phyloP scores from a whole-genome alignment of 169 alveolate species.

The Cryptosporidium sp. region DNA sequence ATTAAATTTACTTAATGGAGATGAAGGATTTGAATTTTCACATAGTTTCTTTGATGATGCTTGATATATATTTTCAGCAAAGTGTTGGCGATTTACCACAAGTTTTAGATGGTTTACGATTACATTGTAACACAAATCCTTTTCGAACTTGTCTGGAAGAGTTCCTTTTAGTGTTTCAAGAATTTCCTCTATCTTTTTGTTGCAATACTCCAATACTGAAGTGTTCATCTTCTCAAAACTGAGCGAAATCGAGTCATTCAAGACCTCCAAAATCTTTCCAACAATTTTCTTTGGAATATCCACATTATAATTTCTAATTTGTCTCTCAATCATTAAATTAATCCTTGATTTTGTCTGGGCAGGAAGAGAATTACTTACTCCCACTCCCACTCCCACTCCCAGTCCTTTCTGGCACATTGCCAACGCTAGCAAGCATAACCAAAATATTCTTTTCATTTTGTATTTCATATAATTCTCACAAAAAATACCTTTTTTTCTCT shows the following conservation, averaged over 20 bases:
- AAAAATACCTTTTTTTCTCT: not conserved
- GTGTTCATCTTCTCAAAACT: not conserved
- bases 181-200: not conserved
- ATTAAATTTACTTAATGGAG: not conserved
- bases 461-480: not conserved
- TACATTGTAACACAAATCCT: constrained; percentile 37
- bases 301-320: not conserved
- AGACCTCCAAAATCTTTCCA: not conserved
- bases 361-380: constrained; percentile 7
- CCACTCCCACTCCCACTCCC: not conserved
- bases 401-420: not conserved
- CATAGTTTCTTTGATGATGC: constrained; percentile 5
- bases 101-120: constrained; percentile 30
- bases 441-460: not conserved
- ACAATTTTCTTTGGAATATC: not conserved
- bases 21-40: not conserved
- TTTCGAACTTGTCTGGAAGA: not conserved
- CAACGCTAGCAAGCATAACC: not conserved
- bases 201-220: constrained; percentile 23
- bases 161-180: not conserved
- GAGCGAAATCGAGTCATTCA: constrained; percentile 11
- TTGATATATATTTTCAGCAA: constrained; percentile 66
- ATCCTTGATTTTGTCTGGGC: constrained; percentile 39
- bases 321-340: constrained; percentile 11
- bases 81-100: constrained; percentile 53